These are phyloP conservation scores for Aureobasidium sp. DNA, from an alignment of 2,329 filamentous ascomycete species.

Conservation along the genomic window DNA sequence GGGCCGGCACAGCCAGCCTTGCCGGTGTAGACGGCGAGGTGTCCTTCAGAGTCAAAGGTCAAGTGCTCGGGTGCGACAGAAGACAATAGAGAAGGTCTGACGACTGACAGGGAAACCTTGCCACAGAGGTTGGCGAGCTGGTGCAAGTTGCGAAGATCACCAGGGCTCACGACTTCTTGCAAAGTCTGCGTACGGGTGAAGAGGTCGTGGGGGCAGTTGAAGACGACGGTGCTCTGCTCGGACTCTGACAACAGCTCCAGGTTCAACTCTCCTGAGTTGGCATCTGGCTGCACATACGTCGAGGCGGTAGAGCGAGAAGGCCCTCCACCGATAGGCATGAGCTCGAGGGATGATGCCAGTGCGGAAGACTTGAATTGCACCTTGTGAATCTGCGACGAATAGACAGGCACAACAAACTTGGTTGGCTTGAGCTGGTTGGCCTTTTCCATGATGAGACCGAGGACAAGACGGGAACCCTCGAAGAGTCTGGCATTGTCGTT, in stretches of 20 bases:
- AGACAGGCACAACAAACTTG: neutral
- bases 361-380: neutral
- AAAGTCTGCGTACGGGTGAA: neutral
- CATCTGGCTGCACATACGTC: neutral
- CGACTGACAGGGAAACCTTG: conserved; percentile 24
- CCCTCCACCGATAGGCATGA: neutral
- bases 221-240: neutral
- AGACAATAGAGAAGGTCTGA: conserved; percentile 22
- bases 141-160: conserved; percentile 21
- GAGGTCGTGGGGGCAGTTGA: neutral
- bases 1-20: conserved; percentile 25
- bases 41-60: conserved; percentile 27
- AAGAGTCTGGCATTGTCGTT: conserved; percentile 22
- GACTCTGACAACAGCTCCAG: neutral
- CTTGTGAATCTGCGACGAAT: neutral
- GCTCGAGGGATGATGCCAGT: neutral
- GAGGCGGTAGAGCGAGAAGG: neutral
- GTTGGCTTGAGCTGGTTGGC: conserved; percentile 17
- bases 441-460: conserved; percentile 30
- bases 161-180: neutral
- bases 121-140: conserved; percentile 26
- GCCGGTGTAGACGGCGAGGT: conserved; percentile 30
- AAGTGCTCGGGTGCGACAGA: conserved; percentile 25
- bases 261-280: neutral
- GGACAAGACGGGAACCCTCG: conserved; percentile 28